A percentile compares a stretch with the other conserved stretches of the same genome.
These are phyloP conservation scores for Solanum ossicruentum DNA, from an alignment of 257 asterid genomes.

Conservation along the genomic window DNA sequence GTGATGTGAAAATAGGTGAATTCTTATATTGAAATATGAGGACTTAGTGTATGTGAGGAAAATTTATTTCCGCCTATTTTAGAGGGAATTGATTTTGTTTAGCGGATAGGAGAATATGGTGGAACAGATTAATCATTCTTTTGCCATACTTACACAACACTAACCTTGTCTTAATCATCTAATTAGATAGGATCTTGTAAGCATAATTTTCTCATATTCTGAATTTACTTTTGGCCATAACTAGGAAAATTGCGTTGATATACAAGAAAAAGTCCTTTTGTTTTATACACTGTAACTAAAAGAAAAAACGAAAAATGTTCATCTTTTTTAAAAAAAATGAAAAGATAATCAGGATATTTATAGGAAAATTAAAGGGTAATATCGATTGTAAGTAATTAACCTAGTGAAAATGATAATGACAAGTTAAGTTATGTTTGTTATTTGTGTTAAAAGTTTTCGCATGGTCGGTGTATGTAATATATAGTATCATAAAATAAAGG, in stretches of 20 bases:
- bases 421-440: not conserved
- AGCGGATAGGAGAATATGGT: constrained; percentile 1
- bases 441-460: not conserved
- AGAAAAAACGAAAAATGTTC: not conserved
- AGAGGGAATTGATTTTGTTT: not conserved
- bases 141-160: not conserved
- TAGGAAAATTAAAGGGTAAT: not conserved
- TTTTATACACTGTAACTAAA: not conserved
- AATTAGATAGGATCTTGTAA: not conserved
- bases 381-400: too few relatives aligned
- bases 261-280: not conserved
- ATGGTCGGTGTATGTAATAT: not conserved
- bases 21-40: not conserved
- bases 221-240: not conserved
- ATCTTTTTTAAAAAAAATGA: too few relatives aligned
- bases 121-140: not conserved
- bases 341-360: not conserved
- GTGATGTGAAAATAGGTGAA: not conserved
- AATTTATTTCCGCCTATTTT: not conserved
- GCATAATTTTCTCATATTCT: not conserved
- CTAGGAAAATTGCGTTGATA: too few relatives aligned
- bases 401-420: not conserved
- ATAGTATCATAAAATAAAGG: too few relatives aligned
- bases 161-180: not conserved
- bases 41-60: not conserved